Evolutionary conservation across 371 early-diverging fungal genomes (phyloP), one percentile per base, ranked within the genome.

Genomic region (Funneliformis caledonium): DNA sequence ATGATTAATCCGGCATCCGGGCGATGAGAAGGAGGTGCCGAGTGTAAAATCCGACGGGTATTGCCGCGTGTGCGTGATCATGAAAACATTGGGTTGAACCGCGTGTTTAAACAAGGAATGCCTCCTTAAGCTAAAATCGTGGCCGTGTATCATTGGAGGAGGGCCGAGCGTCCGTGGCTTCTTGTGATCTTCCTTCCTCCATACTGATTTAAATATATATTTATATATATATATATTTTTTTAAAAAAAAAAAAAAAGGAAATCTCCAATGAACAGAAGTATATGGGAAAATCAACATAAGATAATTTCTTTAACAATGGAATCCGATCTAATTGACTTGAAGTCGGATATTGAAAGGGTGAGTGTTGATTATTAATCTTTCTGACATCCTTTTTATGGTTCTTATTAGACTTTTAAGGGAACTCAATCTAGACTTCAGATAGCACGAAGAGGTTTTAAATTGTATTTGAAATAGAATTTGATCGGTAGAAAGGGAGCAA

Each of bases 81-180:
- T 75, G 50, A 19, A 75, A 75, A 75, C 75, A 61, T 11, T 60
- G 75, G 75, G 60, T 59, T 75, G 75, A 42, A 0, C 75, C n/a
- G 75, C 2, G 50, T 19, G 73, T 47, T 33, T 52, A 50, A 43
- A 75, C 42, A 42, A 60, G 73, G 73, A 52, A 50, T 50, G 56
- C 4, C 43, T n/a, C 12, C 37, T 59, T 75, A 33, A 75, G 59
- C 80, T 72, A 61, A 80, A 68, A 43, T n/a, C n/a, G 22, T 59
- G 80, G 72, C 16, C 69, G 43, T 56, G 47, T 31, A 8, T 72
- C 72, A 52, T 42, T 52, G 48, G 45, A 69, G 69, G 47, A 69
- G 61, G 78, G 11, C 78, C 43, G 72, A 42, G 72, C 42, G 78
- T 78, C 78, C 69, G 78, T 78, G 68, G 78, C 78, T 78, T 78